Evolutionary conservation across 163 green algal species (phyloP), one percentile per base, ranked within the genome.

Genomic region (Botryococcus braunii): DNA sequence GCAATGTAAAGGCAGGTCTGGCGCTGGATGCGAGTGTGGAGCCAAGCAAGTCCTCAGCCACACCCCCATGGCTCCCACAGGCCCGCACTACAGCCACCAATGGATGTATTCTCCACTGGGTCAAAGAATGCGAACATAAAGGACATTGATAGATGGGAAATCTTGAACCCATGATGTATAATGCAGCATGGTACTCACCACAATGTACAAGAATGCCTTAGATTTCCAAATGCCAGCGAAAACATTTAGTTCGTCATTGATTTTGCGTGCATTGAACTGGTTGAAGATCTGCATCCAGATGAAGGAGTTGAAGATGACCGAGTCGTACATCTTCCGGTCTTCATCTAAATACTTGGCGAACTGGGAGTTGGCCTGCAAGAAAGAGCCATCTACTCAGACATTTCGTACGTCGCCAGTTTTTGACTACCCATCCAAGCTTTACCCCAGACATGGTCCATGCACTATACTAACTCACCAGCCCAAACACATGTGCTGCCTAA

Each of bases 231-330:
- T 77, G 61, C 85, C 84, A 32, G 83, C 65, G 62, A 98, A 95
- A 8, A 97, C 80, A 74, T 97, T 96, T 43, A 86, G 80, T 74
- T 98, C 90, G 69, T 96, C 82, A 8, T 82, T 75, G 49, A 97
- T 91, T 62, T 94, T 89, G 32, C 94, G 75, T 0, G 88, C 78
- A 70, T 96, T 95, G 46, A 99, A 77, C 73, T 96, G 85, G 71
- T 97, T 97, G 76, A 94, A 91, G 0, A 99, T 62, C 85, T 96
- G 89, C 57, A 88, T 82, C 59, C 88, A 96, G 71, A 99, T 96
- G 80, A 98, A 99, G 25, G 84, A 68, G 77, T 99, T 98, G 90
- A 99, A 99, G 37, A 99, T 88, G 52, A 98, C 71, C 13, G 83
- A 90, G 69, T 92, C 88, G 25, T 78, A 63, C 21, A 71, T 69